These are phyloP conservation scores for Neonectria coccinea DNA, from an alignment of 2,329 filamentous ascomycete species.

Conservation along the genomic window DNA sequence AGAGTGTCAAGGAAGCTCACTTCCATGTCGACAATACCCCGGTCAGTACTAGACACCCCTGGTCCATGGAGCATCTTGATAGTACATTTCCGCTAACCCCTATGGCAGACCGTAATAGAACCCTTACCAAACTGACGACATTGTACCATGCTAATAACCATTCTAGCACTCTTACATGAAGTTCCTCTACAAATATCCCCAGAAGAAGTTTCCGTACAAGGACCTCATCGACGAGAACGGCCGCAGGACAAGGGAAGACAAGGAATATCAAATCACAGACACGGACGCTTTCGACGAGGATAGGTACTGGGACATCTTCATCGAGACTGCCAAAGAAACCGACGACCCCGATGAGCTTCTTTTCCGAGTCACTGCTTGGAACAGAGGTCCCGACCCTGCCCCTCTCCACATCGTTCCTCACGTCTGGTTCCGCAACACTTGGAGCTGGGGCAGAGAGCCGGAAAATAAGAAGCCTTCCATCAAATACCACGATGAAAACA, in stretches of 20 bases:
- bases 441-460: slow-evolving; percentile 89
- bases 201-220: slow-evolving; percentile 91
- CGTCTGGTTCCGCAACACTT: slow-evolving; percentile 97
- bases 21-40: slow-evolving; percentile 97
- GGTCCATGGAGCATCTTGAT: neutral
- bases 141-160: slow-evolving; percentile 28
- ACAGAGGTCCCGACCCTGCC: slow-evolving; percentile 89
- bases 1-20: slow-evolving; percentile 96
- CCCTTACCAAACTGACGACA: neutral
- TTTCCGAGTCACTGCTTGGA: slow-evolving; percentile 96
- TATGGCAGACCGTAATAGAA: slow-evolving; percentile 58
- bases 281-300: slow-evolving; percentile 90
- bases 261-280: slow-evolving; percentile 92
- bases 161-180: slow-evolving; percentile 97
- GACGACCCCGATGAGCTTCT: slow-evolving; percentile 91
- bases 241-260: slow-evolving; percentile 77
- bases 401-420: slow-evolving; percentile 95
- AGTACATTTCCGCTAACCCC: slow-evolving; percentile 39
- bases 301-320: slow-evolving; percentile 96
- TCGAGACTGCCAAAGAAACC: slow-evolving; percentile 95
- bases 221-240: slow-evolving; percentile 88
- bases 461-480: slow-evolving; percentile 85
- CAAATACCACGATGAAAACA: slow-evolving; percentile 71
- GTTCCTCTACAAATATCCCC: slow-evolving; percentile 96
- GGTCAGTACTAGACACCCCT: slow-evolving; percentile 50